Base-by-base conservation (phyloP, 768 basidiomycete genomes). In the Lentinula sp. region DNA sequence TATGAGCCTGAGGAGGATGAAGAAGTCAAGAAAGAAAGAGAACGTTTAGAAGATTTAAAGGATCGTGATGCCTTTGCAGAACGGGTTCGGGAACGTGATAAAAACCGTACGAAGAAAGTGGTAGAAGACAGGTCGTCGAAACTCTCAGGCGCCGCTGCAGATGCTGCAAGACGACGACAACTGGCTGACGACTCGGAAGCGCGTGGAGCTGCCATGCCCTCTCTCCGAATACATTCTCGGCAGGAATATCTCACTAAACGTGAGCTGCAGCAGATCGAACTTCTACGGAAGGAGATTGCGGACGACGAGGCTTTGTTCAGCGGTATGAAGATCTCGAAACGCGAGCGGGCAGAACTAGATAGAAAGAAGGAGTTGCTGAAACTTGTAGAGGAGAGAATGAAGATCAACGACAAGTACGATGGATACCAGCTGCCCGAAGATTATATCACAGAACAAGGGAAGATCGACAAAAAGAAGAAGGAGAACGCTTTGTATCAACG, bases 391-490 rank as follows among this genome's bases (percentile, higher is more conserved):
- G 95, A 95, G 70, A 85, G 96, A 33, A 79, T 96, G 64, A 89
- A 87, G 69, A 97, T 99, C 60, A 91, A 93, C 72, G 97, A 99
- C 77, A 93, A 91, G 64, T 93, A 82, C 75, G 97, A 99, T 63
- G 96, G 96, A 7, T 99, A 99, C 70, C 87, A 90, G 75, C 83
- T 98, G 46, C 97, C 97, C 0, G 97, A 98, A 66, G 97, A 98
- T 73, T 99, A 99, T 71, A 83, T 98, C 67, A 99, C 97, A 0
- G 96, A 96, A 68, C 95, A 98, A 71, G 97, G 97, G 33, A 97
- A 95, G 76, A 94, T 99, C 62, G 95, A 98, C 81, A 90, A 86
- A 76, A 95, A 97, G 80, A 93, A 92, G 76, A 95, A 97, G 70
- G 85, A 94, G 70, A 89, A 89, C 65, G 95, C 90, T 0, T 73